These are phyloP conservation scores for Rosa hybrid DNA, from an alignment of 331 rosid species.

Conservation along the genomic window DNA sequence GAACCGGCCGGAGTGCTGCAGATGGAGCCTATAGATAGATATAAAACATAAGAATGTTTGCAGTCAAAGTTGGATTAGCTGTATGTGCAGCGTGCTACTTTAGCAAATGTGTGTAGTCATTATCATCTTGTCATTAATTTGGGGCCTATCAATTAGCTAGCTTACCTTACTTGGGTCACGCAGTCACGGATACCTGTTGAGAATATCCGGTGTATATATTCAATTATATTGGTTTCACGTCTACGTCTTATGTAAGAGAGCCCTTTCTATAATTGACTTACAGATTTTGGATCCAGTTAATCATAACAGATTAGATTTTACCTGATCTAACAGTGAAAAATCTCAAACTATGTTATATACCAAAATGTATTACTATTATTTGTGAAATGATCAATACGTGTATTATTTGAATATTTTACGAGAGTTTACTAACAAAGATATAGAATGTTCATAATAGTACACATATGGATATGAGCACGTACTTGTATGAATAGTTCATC, in stretches of 20 bases:
- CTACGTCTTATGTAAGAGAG: background rate
- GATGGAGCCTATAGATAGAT: too few species aligned
- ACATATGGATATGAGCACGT: background rate
- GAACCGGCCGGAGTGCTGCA: too few species aligned
- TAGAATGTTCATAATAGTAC: background rate
- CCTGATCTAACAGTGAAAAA: background rate
- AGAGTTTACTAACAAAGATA: too few species aligned
- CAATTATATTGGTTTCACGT: background rate
- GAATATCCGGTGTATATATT: background rate
- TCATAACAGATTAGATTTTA: background rate
- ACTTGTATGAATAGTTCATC: background rate
- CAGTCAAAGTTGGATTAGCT: background rate
- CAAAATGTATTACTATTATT: background rate
- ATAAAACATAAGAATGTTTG: background rate
- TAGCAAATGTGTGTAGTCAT: background rate
- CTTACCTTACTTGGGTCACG: constrained; percentile 1
- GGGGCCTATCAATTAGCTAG: background rate
- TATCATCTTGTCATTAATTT: background rate
- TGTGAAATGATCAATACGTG: background rate
- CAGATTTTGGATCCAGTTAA: background rate
- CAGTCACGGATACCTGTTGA: background rate
- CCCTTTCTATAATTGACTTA: background rate
- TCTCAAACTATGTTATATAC: background rate
- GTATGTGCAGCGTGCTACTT: background rate
- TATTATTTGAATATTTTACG: background rate